These are phyloP conservation scores for Strobilomyces confusus DNA, from an alignment of 768 basidiomycete species.

Conservation along the genomic window DNA sequence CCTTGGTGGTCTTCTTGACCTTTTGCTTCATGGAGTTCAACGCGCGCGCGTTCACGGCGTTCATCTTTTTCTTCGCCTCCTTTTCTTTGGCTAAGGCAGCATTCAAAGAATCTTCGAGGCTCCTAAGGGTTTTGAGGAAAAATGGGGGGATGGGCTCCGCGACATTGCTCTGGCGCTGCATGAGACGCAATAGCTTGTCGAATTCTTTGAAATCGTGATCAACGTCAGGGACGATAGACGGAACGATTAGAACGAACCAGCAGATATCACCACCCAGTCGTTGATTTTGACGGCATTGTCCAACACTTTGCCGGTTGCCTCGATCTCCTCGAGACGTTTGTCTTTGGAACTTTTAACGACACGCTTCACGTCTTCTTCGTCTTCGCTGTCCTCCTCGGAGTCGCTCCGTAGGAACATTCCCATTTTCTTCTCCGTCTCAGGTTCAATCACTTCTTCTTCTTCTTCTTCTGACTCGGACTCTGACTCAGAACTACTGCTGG, in stretches of 20 bases:
- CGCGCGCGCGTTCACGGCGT: slow-evolving; percentile 87
- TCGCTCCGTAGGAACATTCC: slow-evolving; percentile 42
- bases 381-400: slow-evolving; percentile 50
- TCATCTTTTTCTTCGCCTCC: slow-evolving; percentile 93
- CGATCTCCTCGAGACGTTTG: slow-evolving; percentile 93
- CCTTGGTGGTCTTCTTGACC: slow-evolving; percentile 86
- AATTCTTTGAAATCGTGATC: slow-evolving; percentile 60
- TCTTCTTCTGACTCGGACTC: slow-evolving; percentile 52
- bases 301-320: slow-evolving; percentile 84
- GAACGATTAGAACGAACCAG: slow-evolving; percentile 48
- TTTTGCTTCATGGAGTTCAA: slow-evolving; percentile 98
- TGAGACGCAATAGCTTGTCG: slow-evolving; percentile 90
- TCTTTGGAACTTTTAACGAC: slow-evolving; percentile 83
- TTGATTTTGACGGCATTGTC: slow-evolving; percentile 95
- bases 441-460: slow-evolving; percentile 57
- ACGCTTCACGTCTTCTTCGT: slow-evolving; percentile 70
- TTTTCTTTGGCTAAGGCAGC: slow-evolving; percentile 80
- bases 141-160: slow-evolving; percentile 86
- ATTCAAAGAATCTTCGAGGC: slow-evolving; percentile 74
- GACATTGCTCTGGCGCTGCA: slow-evolving; percentile 80
- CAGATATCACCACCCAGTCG: slow-evolving; percentile 92
- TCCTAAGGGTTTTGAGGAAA: slow-evolving; percentile 69
- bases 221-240: background rate
- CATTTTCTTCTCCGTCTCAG: slow-evolving; percentile 39
- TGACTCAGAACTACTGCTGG: slow-evolving; percentile 44